Conservation (phyloP, 176 grass and related monocot genomes). For the Triticum dicoccoides region DNA sequence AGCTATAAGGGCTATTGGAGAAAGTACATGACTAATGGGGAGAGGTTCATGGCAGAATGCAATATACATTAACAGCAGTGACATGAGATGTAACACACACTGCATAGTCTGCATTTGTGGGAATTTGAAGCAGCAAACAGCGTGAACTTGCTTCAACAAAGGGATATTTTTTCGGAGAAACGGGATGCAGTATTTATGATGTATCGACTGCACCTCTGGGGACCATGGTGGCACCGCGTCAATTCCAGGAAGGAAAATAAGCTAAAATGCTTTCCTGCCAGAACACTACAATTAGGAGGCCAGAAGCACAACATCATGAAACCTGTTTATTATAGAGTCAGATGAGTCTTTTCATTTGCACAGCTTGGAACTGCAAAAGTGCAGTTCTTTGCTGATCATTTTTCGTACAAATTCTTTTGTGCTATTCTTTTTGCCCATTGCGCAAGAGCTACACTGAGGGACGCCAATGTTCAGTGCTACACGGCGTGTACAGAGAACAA, state of each 20-base stretch:
- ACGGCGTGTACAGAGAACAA: conserved; percentile 21
- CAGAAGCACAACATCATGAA: not conserved
- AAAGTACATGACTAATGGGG: conserved; percentile 52
- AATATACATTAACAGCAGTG: conserved; percentile 47
- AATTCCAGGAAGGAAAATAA: not conserved
- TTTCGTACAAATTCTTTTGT: conserved; percentile 26
- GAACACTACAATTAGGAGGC: not conserved
- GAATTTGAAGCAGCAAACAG: not conserved
- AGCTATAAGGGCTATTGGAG: conserved; percentile 58
- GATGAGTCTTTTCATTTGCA: not conserved
- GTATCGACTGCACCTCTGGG: not conserved
- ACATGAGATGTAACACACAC: not conserved
- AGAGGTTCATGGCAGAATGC: conserved; percentile 65
- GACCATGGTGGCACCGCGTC: not conserved
- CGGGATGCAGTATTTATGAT: not conserved
- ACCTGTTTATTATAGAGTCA: conserved; percentile 1
- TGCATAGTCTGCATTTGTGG: not conserved
- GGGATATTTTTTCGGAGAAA: not conserved
- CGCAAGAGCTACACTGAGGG: conserved; percentile 28
- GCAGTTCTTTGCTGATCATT: conserved; percentile 15
- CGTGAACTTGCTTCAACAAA: conserved; percentile 17
- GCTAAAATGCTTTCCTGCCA: not conserved
- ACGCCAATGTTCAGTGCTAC: not conserved
- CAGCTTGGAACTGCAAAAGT: conserved; percentile 28
- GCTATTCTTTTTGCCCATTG: conserved; percentile 9